Evolutionary conservation across 75 land plant genomes (phyloP), one percentile per base, ranked within the genome.

Genomic region (Pinus taeda): DNA sequence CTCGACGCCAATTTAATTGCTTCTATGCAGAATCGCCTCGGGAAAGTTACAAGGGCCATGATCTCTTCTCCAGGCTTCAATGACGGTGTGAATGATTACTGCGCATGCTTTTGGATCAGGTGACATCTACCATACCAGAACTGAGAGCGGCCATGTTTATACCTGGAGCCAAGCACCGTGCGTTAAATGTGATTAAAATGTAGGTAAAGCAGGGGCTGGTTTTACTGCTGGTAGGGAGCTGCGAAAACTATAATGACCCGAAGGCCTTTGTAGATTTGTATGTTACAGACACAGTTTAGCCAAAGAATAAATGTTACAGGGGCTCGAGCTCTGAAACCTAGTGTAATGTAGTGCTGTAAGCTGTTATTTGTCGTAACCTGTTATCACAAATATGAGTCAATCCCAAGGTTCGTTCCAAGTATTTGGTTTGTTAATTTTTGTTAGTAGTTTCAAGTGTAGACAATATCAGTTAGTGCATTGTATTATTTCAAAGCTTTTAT

Each of bases 61-160:
- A 60, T 60, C 21, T 18, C 62, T 60, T 60, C 62, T 17, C 62
- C 62, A 8, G 62, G 62, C 62, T 60, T 60, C 62, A 60, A 60
- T 21, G 20, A 18, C 22, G 0, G 1, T 17, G 62, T 60, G n/a
- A 22, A 60, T 20, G 22, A 18, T 21, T 60, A 20, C 2, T 60
- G 62, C 62, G 22, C 9, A 20, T 60, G 4, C 20, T 60, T 60
- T 21, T 60, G 8, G 62, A 60, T 60, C 21, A 60, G 8, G 62
- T n/a, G n/a, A 22, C 20, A 60, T 20, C 20, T 21, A 1, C 20
- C 9, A 60, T 60, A 5, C 62, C 62, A 5, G 21, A 60, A 20
- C 20, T 60, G n/a, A 60, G 4, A 22, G 62, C 21, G n/a, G 62
- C 62, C 21, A 4, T 60, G 20, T 60, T 20, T 60, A 60, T 60